These are phyloP conservation scores for Zymoseptoria brevis DNA, from an alignment of 2,329 filamentous ascomycete species.

Conservation along the genomic window DNA sequence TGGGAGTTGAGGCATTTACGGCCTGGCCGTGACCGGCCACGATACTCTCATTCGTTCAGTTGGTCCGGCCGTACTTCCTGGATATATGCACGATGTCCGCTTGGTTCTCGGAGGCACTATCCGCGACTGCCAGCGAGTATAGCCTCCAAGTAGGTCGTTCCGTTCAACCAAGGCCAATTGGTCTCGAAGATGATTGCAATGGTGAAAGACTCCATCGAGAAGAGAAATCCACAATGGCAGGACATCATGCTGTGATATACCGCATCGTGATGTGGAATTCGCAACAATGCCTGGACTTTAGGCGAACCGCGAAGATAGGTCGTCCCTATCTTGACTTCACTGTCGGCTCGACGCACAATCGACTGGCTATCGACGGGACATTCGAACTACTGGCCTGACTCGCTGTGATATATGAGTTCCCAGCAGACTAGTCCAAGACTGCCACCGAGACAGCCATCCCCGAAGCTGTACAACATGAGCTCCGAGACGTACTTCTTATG, in stretches of 20 bases:
- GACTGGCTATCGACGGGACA: not conserved
- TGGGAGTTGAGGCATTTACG: too few species aligned
- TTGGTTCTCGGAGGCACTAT: not conserved
- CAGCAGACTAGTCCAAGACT: not conserved
- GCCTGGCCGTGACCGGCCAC: too few species aligned
- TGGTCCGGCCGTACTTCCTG: too few species aligned
- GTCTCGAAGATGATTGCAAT: too few species aligned
- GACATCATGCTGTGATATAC: not conserved
- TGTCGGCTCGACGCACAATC: not conserved
- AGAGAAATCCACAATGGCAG: too few species aligned
- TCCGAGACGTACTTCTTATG: constrained; percentile 1
- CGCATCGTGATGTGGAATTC: not conserved
- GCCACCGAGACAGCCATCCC: not conserved
- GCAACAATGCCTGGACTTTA: not conserved
- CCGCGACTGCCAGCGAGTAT: too few species aligned
- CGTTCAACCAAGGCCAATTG: too few species aligned
- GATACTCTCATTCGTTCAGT: too few species aligned
- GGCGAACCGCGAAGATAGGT: not conserved
- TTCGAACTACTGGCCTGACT: fast-evolving
- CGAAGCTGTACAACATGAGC: not conserved
- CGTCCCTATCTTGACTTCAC: not conserved
- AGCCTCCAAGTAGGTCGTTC: too few species aligned
- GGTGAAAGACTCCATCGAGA: too few species aligned
- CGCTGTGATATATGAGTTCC: not conserved
- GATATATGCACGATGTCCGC: too few species aligned